phyloP scores from a whole-genome alignment of 352 stramenopile species.

The Phytophthora tubulina region DNA sequence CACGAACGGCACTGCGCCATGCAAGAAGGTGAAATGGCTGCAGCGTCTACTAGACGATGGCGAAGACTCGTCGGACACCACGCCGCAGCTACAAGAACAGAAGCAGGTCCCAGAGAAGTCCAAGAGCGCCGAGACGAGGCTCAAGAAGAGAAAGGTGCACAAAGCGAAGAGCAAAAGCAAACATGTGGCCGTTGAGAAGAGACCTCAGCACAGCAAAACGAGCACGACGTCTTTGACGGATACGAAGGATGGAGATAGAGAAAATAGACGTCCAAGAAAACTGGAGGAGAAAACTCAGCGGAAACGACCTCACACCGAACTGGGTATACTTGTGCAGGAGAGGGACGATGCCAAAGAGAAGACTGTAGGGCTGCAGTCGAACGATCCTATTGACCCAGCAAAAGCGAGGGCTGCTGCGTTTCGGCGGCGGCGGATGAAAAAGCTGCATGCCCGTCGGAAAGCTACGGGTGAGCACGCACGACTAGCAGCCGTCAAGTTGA shows the following conservation, averaged over 20 bases:
- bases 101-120: background rate
- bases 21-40: constrained; percentile 7
- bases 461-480: constrained; percentile 26
- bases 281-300: constrained; percentile 5
- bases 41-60: constrained; percentile 6
- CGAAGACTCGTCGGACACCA: constrained; percentile 26
- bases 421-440: constrained; percentile 29
- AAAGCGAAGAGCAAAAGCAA: background rate
- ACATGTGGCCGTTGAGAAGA: background rate
- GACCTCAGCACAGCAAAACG: background rate
- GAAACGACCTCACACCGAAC: constrained; percentile 15
- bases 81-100: constrained; percentile 10
- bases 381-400: background rate
- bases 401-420: constrained; percentile 16
- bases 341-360: background rate
- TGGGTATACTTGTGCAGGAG: background rate
- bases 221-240: background rate
- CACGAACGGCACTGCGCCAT: background rate
- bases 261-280: background rate
- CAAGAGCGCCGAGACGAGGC: constrained; percentile 4
- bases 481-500: constrained; percentile 24
- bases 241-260: background rate
- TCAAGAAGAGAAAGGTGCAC: background rate
- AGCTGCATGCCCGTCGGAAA: constrained; percentile 24
- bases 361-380: background rate